Percentiles rank a stretch among this genome's conserved stretches.
Evolutionary conservation across 192 early-diverging fungal genomes (phyloP).

Genomic region (Coemansia sp.): DNA sequence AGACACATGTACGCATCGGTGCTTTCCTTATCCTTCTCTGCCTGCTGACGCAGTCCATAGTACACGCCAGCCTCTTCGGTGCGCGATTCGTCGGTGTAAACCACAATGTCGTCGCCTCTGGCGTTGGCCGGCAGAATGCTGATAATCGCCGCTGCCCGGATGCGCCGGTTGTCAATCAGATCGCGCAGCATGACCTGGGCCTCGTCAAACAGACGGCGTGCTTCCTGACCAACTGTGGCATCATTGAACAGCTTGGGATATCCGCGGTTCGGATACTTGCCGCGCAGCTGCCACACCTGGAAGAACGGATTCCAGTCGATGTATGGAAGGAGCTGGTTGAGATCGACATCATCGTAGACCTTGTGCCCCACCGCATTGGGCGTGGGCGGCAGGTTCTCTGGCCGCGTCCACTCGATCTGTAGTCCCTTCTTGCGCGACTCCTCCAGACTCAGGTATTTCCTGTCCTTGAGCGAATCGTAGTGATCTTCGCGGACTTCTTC

Average conservation of each 20-base stretch:
- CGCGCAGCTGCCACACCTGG: conserved; percentile 95
- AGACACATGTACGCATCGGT: conserved; percentile 83
- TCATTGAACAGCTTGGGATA: conserved; percentile 98
- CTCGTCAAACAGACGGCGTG: conserved; percentile 84
- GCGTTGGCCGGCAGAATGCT: conserved; percentile 87
- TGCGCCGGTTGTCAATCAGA: conserved; percentile 69
- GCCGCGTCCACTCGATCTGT: conserved; percentile 67
- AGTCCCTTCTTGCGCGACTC: conserved; percentile 63
- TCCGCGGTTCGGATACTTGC: conserved; percentile 94
- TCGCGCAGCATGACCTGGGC: conserved; percentile 75
- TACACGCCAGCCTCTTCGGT: conserved; percentile 66
- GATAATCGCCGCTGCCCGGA: conserved; percentile 74
- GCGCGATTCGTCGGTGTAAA: conserved; percentile 76
- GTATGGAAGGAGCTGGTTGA: conserved; percentile 69
- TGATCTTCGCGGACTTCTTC: conserved; percentile 92
- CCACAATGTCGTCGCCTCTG: conserved; percentile 83
- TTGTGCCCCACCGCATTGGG: conserved; percentile 81
- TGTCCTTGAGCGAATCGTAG: conserved; percentile 86
- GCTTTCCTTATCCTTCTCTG: conserved; percentile 78
- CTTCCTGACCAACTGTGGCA: conserved; percentile 86
- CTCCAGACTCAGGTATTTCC: conserved; percentile 66
- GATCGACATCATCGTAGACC: conserved; percentile 70
- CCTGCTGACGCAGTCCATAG: conserved; percentile 84
- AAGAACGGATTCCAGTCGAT: conserved; percentile 99
- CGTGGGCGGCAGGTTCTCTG: conserved; percentile 63